Evolutionary conservation across 2,329 filamentous ascomycete genomes (phyloP).

Genomic region (Penicillium sp.): DNA sequence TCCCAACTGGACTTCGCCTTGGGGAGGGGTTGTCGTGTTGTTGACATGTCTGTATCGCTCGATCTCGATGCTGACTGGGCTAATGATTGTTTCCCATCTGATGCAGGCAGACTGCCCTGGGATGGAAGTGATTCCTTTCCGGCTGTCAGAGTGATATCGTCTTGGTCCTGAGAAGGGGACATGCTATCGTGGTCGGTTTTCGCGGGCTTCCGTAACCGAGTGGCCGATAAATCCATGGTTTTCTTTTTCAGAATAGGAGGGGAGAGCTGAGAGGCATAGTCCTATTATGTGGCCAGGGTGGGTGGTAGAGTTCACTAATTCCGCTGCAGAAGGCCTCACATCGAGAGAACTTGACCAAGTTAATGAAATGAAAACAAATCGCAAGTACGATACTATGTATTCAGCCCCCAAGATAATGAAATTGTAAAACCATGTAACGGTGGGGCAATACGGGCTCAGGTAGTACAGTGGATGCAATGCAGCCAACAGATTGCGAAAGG

Average conservation of each 20-base stretch:
- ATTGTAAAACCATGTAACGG: neutral
- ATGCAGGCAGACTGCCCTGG: neutral
- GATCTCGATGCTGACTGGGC: neutral
- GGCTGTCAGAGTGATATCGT: neutral
- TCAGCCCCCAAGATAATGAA: neutral
- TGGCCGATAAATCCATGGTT: neutral
- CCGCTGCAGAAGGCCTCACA: neutral
- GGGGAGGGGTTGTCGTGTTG: neutral
- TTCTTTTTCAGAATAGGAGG: neutral
- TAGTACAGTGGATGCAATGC: neutral
- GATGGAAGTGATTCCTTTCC: neutral
- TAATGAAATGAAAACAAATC: neutral
- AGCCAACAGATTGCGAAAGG: neutral
- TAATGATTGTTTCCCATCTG: neutral
- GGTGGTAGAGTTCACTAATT: neutral
- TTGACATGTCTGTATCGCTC: neutral
- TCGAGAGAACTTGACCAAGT: neutral
- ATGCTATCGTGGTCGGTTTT: neutral
- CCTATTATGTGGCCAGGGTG: neutral
- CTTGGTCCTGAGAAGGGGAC: neutral
- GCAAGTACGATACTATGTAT: neutral
- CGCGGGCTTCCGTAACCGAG: neutral
- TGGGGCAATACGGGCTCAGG: neutral
- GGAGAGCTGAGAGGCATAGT: neutral
- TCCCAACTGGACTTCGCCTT: conserved; percentile 47